Conservation (phyloP, 257 asterid genomes). For the Prunella vulgaris region DNA sequence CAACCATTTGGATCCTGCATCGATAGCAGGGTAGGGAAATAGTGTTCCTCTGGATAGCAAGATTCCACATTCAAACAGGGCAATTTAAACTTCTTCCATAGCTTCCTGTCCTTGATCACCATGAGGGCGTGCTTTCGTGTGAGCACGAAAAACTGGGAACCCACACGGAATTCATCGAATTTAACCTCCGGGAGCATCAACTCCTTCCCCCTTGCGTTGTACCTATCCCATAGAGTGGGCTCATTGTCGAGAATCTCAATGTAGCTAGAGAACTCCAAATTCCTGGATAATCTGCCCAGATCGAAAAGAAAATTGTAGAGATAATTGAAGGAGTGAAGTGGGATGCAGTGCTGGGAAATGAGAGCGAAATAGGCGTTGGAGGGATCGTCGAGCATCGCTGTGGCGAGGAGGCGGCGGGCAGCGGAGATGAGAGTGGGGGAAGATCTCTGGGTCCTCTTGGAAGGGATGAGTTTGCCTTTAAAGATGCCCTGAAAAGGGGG, state of each 20-base stretch:
- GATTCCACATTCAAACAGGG: slow-evolving; percentile 73
- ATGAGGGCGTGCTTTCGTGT: slow-evolving; percentile 58
- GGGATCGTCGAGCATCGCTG: slow-evolving; percentile 48
- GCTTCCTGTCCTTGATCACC: slow-evolving; percentile 74
- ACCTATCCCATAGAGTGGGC: slow-evolving; percentile 44
- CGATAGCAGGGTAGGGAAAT: slow-evolving; percentile 77
- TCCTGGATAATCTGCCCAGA: slow-evolving; percentile 41
- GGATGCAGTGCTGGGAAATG: slow-evolving; percentile 44
- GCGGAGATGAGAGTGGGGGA: slow-evolving; percentile 68
- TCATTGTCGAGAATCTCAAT: slow-evolving; percentile 41
- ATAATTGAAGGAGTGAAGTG: slow-evolving; percentile 41
- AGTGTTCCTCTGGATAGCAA: slow-evolving; percentile 92
- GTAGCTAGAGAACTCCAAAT: slow-evolving; percentile 44
- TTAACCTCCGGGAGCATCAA: slow-evolving; percentile 77
- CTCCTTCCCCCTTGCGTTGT: slow-evolving; percentile 70
- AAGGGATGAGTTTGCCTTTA: slow-evolving; percentile 41
- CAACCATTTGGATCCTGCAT: slow-evolving; percentile 73
- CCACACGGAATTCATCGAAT: slow-evolving; percentile 62
- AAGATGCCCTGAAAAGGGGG: slow-evolving; percentile 48
- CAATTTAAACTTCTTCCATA: slow-evolving; percentile 79
- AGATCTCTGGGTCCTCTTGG: slow-evolving; percentile 82
- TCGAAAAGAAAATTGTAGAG: slow-evolving; percentile 56
- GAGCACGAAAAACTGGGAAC: slow-evolving; percentile 79
- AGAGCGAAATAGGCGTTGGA: slow-evolving; percentile 41
- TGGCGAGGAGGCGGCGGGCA: slow-evolving; percentile 46